Conservation (phyloP, 139 green algal species). For the Tetraselmis striata region DNA sequence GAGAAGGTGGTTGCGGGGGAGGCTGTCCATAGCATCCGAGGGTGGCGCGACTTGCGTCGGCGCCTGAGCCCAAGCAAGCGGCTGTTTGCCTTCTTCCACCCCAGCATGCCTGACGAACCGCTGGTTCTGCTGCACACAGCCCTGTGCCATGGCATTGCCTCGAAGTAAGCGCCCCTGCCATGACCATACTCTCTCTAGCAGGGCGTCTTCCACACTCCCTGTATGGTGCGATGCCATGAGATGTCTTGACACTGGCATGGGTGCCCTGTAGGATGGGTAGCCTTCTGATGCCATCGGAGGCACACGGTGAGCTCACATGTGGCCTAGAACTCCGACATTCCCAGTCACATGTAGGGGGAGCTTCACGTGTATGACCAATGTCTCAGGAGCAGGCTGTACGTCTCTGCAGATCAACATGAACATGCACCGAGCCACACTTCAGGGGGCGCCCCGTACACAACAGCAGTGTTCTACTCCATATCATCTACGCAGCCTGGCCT, state of each 20-base stretch:
- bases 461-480: constrained; percentile 77
- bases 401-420: too few species aligned
- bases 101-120: constrained; percentile 54
- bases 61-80: constrained; percentile 39
- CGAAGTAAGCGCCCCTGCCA: not conserved
- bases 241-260: too few species aligned
- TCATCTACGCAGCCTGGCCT: constrained; percentile 41
- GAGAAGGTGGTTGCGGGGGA: constrained; percentile 52
- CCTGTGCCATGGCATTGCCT: constrained; percentile 23
- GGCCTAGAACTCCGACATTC: too few species aligned
- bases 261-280: not conserved
- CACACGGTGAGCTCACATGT: too few species aligned
- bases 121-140: constrained; percentile 71
- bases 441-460: not conserved
- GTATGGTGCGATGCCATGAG: too few species aligned
- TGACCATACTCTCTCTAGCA: too few species aligned
- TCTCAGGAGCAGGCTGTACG: too few species aligned
- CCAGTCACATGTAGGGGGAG: too few species aligned
- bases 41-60: constrained; percentile 45
- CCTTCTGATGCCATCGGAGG: not conserved
- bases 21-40: constrained; percentile 55
- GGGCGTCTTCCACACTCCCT: too few species aligned
- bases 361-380: too few species aligned
- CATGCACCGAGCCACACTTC: too few species aligned
- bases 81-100: constrained; percentile 65